phyloP scores from a whole-genome alignment of 1,139 yeast genomes.

The Yamadazyma trypodendri region DNA sequence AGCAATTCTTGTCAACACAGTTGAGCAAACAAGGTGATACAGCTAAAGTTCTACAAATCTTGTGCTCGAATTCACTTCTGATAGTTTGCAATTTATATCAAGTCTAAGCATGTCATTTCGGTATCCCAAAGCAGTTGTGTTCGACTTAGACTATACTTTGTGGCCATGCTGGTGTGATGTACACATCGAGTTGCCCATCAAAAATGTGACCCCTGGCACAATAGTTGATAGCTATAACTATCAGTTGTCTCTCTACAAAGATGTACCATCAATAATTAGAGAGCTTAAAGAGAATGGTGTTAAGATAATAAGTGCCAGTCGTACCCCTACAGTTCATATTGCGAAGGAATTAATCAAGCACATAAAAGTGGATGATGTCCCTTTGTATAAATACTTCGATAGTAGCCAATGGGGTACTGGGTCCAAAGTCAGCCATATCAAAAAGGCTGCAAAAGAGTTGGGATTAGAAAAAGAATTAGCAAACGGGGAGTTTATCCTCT shows the following conservation, averaged over 20 bases:
- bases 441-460: conserved; percentile 43
- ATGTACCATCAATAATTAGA: conserved; percentile 56
- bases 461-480: conserved; percentile 38
- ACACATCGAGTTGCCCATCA: conserved; percentile 54
- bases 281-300: conserved; percentile 44
- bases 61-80: background rate
- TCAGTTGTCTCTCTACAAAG: conserved; percentile 52
- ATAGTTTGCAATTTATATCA: too few species aligned
- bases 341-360: conserved; percentile 55
- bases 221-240: conserved; percentile 49
- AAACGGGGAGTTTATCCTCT: conserved; percentile 55
- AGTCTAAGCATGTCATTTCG: conserved; percentile 6
- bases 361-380: conserved; percentile 45
- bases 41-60: background rate
- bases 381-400: conserved; percentile 49
- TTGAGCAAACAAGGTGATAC: background rate
- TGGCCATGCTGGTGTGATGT: conserved; percentile 76
- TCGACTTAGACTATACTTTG: conserved; percentile 73
- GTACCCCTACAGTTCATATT: conserved; percentile 64
- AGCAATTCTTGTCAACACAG: background rate
- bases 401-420: conserved; percentile 68
- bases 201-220: conserved; percentile 20
- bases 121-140: conserved; percentile 64
- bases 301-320: conserved; percentile 59
- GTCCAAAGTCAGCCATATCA: conserved; percentile 60